A percentile compares a stretch with the other conserved stretches of the same genome.
phyloP scores from a whole-genome alignment of 805 yeast species.

The Ogataea sp. region DNA sequence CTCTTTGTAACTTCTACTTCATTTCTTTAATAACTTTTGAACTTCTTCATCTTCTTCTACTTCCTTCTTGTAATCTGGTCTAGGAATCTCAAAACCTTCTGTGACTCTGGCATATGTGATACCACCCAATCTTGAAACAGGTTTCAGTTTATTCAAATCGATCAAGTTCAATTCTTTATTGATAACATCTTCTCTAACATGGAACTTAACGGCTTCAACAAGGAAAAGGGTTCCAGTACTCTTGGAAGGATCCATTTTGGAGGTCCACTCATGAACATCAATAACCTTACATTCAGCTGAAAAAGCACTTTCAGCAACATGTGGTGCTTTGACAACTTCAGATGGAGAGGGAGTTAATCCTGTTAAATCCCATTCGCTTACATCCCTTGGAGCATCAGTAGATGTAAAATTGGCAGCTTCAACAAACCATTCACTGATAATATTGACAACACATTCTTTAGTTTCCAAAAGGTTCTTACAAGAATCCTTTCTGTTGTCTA shows the following conservation, averaged over 20 bases:
- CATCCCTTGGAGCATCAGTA: slow-evolving; percentile 37
- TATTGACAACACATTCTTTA: slow-evolving; percentile 45
- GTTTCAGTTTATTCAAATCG: slow-evolving; percentile 40
- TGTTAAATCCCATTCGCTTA: slow-evolving; percentile 47
- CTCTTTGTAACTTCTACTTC: no score
- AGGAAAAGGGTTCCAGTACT: slow-evolving; percentile 32
- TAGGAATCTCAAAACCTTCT: slow-evolving; percentile 36
- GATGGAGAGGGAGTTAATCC: slow-evolving; percentile 45
- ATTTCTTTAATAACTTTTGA: neutral
- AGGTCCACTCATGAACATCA: slow-evolving; percentile 34
- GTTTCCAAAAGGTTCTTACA: slow-evolving; percentile 39
- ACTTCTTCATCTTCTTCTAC: slow-evolving; percentile 4
- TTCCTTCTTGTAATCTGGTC: slow-evolving; percentile 31
- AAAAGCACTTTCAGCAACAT: slow-evolving; percentile 56
- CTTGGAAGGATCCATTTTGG: slow-evolving; percentile 27
- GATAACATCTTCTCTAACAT: slow-evolving; percentile 46
- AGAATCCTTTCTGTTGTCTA: slow-evolving; percentile 40
- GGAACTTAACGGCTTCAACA: slow-evolving; percentile 51
- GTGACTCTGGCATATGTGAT: slow-evolving; percentile 36
- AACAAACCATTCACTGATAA: slow-evolving; percentile 54
- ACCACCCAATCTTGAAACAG: slow-evolving; percentile 50
- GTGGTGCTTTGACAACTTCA: slow-evolving; percentile 39
- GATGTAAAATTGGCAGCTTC: slow-evolving; percentile 54
- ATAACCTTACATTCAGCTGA: slow-evolving; percentile 47
- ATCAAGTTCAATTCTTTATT: slow-evolving; percentile 30